phyloP scores from a whole-genome alignment of 164 flowering plant genomes.

The Vitis rotundifolia region DNA sequence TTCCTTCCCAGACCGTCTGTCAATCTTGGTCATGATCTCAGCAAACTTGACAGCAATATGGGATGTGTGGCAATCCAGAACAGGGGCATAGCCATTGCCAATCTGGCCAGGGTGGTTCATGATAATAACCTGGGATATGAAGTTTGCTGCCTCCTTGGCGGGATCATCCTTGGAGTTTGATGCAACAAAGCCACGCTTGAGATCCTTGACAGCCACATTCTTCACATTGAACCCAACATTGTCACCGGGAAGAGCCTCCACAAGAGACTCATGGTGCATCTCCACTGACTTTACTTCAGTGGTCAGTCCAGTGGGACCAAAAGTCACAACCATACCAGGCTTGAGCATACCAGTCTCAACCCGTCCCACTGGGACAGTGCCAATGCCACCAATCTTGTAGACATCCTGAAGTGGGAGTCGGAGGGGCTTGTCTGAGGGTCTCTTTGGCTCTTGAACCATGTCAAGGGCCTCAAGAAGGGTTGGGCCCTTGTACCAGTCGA shows the following conservation, averaged over 20 bases:
- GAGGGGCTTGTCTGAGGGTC: constrained; percentile 67
- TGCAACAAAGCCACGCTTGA: constrained; percentile 60
- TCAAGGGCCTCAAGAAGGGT: constrained; percentile 61
- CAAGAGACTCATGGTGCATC: constrained; percentile 67
- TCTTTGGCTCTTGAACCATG: constrained; percentile 51
- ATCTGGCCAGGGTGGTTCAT: constrained; percentile 62
- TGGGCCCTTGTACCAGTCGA: constrained; percentile 68
- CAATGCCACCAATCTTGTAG: constrained; percentile 69
- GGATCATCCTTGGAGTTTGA: constrained; percentile 69
- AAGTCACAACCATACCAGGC: constrained; percentile 64
- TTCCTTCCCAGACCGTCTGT: constrained; percentile 42
- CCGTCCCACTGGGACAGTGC: constrained; percentile 62
- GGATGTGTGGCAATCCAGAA: constrained; percentile 53
- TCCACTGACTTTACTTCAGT: constrained; percentile 70
- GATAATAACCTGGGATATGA: constrained; percentile 53
- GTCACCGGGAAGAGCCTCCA: constrained; percentile 62
- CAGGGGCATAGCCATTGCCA: constrained; percentile 56
- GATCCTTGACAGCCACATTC: constrained; percentile 63
- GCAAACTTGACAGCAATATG: constrained; percentile 47
- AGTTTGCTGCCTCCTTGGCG: constrained; percentile 47
- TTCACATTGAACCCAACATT: constrained; percentile 63
- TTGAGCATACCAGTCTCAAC: constrained; percentile 56
- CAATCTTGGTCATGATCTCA: constrained; percentile 38
- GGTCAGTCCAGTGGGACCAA: constrained; percentile 57
- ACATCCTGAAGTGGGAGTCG: constrained; percentile 67